Conservation (phyloP, 148 eudicot genomes). For the Fagopyrum esculentum region DNA sequence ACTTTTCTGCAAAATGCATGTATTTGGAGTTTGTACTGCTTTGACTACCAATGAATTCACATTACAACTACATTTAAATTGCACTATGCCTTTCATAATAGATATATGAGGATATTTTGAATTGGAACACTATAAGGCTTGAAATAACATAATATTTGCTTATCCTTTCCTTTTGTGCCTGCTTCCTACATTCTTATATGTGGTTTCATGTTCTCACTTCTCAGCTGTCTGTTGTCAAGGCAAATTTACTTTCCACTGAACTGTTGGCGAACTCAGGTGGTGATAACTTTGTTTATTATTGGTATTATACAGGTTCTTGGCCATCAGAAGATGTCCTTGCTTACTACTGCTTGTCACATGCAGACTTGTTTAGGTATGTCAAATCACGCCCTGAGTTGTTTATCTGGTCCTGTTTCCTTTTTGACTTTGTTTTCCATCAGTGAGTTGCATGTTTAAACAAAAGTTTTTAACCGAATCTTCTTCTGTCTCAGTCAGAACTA, state of each 20-base stretch:
- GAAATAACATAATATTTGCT: background rate
- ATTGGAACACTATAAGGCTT: background rate
- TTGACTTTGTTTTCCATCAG: background rate
- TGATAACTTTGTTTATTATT: background rate
- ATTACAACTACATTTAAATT: background rate
- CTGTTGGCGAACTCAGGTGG: background rate
- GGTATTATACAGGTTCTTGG: conserved; percentile 66
- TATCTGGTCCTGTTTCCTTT: background rate
- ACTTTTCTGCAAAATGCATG: background rate
- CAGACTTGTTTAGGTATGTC: conserved; percentile 59
- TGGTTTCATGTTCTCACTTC: background rate
- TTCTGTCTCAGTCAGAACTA: conserved; percentile 32
- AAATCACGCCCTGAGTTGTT: background rate
- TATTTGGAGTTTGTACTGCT: background rate
- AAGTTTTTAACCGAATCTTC: background rate
- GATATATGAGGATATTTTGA: background rate
- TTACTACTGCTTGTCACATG: conserved; percentile 65
- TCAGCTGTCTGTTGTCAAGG: background rate
- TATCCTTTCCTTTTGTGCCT: background rate
- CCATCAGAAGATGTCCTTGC: conserved; percentile 95
- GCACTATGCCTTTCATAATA: background rate
- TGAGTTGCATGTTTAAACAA: background rate
- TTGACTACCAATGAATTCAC: background rate
- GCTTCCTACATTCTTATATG: background rate
- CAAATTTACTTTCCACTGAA: background rate